Percentiles rank a stretch among this genome's conserved stretches.
Evolutionary conservation across 768 basidiomycete genomes (phyloP).

Genomic region (Psilocybe cyanescens): DNA sequence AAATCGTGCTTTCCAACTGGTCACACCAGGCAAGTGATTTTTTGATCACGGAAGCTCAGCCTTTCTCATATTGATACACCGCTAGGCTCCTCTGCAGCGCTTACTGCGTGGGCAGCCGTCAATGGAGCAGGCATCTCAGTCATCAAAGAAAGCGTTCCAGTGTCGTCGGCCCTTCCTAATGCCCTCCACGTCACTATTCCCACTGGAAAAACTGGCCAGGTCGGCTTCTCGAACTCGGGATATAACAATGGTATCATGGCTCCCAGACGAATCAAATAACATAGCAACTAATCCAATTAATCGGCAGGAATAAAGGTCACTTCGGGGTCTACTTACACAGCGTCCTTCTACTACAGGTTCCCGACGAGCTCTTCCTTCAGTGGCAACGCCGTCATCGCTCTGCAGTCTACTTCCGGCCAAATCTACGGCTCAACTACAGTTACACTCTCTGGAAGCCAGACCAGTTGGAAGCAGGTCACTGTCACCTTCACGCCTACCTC

Average conservation of each 20-base stretch:
- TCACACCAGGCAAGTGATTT: constrained; percentile 14
- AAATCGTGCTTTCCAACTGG: constrained; percentile 23
- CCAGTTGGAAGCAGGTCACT: constrained; percentile 51
- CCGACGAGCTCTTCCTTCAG: constrained; percentile 43
- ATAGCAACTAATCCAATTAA: neutral
- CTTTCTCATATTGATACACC: neutral
- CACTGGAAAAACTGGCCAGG: constrained; percentile 18
- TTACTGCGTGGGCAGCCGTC: constrained; percentile 17
- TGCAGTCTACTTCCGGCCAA: constrained; percentile 46
- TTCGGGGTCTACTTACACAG: constrained; percentile 54
- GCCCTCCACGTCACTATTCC: constrained; percentile 21
- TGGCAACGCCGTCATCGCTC: constrained; percentile 44
- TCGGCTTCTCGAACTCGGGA: constrained; percentile 22
- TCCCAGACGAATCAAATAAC: too few species aligned
- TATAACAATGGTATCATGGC: constrained; percentile 7
- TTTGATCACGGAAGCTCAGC: too few species aligned
- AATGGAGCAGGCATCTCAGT: constrained; percentile 21
- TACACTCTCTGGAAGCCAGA: constrained; percentile 43
- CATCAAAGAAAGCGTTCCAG: constrained; percentile 17
- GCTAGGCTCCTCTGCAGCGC: constrained; percentile 10
- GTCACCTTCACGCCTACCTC: constrained; percentile 44
- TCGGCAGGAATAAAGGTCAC: constrained; percentile 56
- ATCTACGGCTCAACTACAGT: constrained; percentile 44
- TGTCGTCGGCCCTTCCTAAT: constrained; percentile 22
- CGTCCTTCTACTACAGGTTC: constrained; percentile 63